Evolutionary conservation across 2,329 filamentous ascomycete genomes (phyloP).

Genomic region (Fusarium vanettenii): DNA sequence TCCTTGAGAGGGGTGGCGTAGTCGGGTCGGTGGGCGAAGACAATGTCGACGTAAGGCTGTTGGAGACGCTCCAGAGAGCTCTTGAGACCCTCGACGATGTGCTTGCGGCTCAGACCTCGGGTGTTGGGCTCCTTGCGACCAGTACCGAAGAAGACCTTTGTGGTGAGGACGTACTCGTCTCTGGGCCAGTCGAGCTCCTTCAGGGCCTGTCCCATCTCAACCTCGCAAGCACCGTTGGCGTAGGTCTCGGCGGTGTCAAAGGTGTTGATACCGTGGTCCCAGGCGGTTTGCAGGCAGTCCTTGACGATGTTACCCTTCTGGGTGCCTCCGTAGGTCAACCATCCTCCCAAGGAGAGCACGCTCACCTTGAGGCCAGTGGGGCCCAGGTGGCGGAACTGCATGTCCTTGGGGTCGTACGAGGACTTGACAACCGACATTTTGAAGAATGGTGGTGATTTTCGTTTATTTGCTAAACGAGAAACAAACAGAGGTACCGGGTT

Average conservation of each 20-base stretch:
- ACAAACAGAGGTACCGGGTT: neutral
- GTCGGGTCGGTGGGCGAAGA: conserved; percentile 43
- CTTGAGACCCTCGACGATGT: conserved; percentile 66
- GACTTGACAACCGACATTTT: conserved; percentile 37
- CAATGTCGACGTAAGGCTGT: conserved; percentile 42
- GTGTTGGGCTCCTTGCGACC: conserved; percentile 62
- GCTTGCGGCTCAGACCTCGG: conserved; percentile 72
- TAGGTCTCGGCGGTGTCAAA: conserved; percentile 71
- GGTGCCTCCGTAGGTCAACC: conserved; percentile 58
- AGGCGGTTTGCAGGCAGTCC: conserved; percentile 69
- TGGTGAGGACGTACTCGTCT: conserved; percentile 69
- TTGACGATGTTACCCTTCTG: conserved; percentile 70
- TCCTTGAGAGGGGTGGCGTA: conserved; percentile 42
- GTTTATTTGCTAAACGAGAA: neutral
- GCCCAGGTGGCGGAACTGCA: conserved; percentile 43
- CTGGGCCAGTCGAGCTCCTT: conserved; percentile 69
- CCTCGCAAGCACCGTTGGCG: conserved; percentile 69
- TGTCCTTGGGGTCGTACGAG: conserved; percentile 42
- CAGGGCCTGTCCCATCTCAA: conserved; percentile 70
- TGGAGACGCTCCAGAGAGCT: conserved; percentile 39
- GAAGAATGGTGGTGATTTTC: neutral
- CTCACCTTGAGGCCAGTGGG: conserved; percentile 43
- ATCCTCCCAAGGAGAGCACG: conserved; percentile 42
- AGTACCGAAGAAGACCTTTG: conserved; percentile 45
- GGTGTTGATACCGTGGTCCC: conserved; percentile 70